These are phyloP conservation scores for Golubevia sp. DNA, from an alignment of 1,284 basidiomycete species.

Conservation along the genomic window DNA sequence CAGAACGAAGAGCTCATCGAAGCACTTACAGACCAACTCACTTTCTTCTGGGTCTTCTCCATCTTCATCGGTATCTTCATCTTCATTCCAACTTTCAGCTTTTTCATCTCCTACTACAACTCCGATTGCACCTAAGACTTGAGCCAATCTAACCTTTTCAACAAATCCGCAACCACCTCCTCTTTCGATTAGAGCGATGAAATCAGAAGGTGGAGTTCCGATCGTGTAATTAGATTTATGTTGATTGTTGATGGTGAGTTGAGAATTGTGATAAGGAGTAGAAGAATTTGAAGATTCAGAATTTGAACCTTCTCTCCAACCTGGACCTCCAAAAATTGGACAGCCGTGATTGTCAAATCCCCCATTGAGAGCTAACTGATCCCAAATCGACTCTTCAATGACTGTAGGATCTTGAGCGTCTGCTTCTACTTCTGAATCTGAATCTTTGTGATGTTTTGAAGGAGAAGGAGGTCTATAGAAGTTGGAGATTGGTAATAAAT, in stretches of 20 bases:
- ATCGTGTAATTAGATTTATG: neutral
- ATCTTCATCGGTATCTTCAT: too few relatives aligned
- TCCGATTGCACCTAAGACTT: conserved; percentile 50
- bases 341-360: conserved; percentile 20
- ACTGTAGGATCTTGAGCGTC: too few relatives aligned
- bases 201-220: conserved; percentile 36
- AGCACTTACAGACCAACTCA: too few relatives aligned
- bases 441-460: too few relatives aligned
- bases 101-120: conserved; percentile 59
- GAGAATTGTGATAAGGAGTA: neutral
- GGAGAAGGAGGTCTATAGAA: conserved; percentile 30
- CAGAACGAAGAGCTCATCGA: too few relatives aligned
- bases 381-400: too few relatives aligned
- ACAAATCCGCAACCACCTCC: conserved; percentile 50
- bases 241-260: neutral
- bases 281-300: conserved; percentile 8
- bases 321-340: conserved; percentile 35
- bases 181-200: conserved; percentile 56
- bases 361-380: too few relatives aligned
- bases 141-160: conserved; percentile 50
- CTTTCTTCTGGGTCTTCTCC: too few relatives aligned
- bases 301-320: conserved; percentile 16
- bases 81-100: too few relatives aligned
- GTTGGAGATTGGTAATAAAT: conserved; percentile 36
- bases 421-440: too few relatives aligned